Evolutionary conservation across 768 basidiomycete species (phyloP), one percentile per base, ranked within the genome.

Genomic region (Pisolithus sp.): DNA sequence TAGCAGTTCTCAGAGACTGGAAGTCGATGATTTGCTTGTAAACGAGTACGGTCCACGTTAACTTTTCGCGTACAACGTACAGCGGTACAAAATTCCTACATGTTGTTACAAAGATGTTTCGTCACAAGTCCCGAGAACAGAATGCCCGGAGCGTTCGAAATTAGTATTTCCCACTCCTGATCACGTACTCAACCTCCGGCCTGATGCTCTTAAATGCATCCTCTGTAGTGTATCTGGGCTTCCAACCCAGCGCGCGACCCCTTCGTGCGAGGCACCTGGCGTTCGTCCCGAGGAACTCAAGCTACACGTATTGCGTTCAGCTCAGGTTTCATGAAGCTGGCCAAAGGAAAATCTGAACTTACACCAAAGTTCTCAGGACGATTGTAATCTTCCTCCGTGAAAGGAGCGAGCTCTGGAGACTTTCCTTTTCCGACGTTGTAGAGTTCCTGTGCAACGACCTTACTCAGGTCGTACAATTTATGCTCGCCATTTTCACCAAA

Each of bases 141-240:
- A 34, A 9, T 34, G 1, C 12, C 3, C 12, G 31, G 5, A 12
- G 12, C 13, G 34, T 13, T 30, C 13, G 17, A 15, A 28, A 26
- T 47, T 31, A 37, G n/a, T 34, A 21, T 23, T 31, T 31, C 4
- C 34, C 46, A 13, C 52, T 53, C 20, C 26, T 52, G 8, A 63
- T 13, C 18, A 57, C 17, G n/a, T 55, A 66, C 40, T 68, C 55
- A 7, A 60, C 59, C 24, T 68, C 62, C 9, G 15, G 51, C 48
- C n/a, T 53, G 12, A 66, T 28, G 45, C 60, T 57, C 26, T 49
- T 53, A 34, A 57, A 40, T 26, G 66, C 7, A 18, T 66, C 67
- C 5, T 64, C 58, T 0, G 53, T 48, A 0, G 69, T 70, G 49
- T 74, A 17, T 40, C 59, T 69, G 5, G 67, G 64, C 39, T 59